phyloP scores from a whole-genome alignment of 331 rosid species.

The Telfairia occidentalis region DNA sequence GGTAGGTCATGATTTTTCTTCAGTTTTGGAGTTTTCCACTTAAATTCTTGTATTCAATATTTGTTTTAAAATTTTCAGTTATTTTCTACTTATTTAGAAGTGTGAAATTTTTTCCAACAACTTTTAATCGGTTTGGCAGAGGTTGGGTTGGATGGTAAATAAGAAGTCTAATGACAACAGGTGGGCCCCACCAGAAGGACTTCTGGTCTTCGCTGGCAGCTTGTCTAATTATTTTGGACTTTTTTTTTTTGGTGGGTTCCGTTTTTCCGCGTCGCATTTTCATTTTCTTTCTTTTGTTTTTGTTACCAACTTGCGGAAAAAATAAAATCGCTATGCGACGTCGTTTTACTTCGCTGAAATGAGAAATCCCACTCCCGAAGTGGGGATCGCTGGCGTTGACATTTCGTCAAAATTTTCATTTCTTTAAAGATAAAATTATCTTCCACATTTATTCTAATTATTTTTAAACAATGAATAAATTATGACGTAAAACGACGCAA shows the following conservation, averaged over 20 bases:
- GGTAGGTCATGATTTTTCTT: too few species aligned
- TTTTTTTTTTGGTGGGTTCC: neutral
- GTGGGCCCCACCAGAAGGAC: neutral
- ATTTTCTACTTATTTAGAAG: too few species aligned
- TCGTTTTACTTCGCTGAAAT: neutral
- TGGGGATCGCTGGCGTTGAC: neutral
- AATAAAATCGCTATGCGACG: neutral
- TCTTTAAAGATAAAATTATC: neutral
- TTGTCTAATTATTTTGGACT: neutral
- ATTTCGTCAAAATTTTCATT: neutral
- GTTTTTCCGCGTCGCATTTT: constrained; percentile 1
- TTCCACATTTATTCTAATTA: neutral
- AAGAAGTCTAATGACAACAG: neutral
- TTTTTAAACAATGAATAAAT: neutral
- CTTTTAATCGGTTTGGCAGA: too few species aligned
- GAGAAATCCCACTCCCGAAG: neutral
- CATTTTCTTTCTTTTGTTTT: neutral
- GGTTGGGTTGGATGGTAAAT: neutral
- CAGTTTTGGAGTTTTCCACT: too few species aligned
- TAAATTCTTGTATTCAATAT: too few species aligned
- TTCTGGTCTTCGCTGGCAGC: neutral
- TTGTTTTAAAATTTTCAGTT: too few species aligned
- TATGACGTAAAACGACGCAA: neutral
- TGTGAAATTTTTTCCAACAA: too few species aligned
- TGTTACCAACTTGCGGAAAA: neutral